Evolutionary conservation across 2,329 filamentous ascomycete genomes (phyloP).

Genomic region (Fusarium proliferatum): DNA sequence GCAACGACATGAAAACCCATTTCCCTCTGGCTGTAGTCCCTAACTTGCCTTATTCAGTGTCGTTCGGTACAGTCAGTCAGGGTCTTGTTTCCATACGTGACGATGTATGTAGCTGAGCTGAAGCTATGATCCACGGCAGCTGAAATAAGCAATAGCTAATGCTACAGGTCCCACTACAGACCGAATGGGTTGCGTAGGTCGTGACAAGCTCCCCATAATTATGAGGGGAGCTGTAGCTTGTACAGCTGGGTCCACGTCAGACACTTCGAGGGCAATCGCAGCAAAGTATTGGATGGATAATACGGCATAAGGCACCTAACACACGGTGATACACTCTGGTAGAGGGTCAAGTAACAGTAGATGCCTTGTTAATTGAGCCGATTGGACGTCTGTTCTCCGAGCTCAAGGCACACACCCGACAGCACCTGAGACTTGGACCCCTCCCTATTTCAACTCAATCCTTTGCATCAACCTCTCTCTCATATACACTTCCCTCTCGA

Average conservation of each 20-base stretch:
- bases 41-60: background rate
- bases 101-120: background rate
- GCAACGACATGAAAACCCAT: background rate
- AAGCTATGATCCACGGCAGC: constrained; percentile 3
- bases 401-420: background rate
- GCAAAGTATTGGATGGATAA: background rate
- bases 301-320: background rate
- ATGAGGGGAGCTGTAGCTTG: background rate
- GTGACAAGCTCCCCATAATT: constrained; percentile 26
- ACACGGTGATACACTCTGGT: background rate
- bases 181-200: constrained; percentile 10
- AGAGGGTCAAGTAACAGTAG: background rate
- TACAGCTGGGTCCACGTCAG: constrained; percentile 33
- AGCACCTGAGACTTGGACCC: constrained; percentile 18
- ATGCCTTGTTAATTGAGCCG: background rate
- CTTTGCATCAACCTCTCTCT: constrained; percentile 15
- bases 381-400: background rate
- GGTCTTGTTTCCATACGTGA: background rate
- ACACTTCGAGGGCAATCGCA: background rate
- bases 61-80: background rate
- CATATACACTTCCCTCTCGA: background rate
- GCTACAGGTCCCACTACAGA: background rate
- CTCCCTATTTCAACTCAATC: constrained; percentile 18
- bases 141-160: constrained; percentile 34
- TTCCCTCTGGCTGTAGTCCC: too few species aligned